Conservation (phyloP, 257 asterid genomes). For the Jacaranda mimosifolia region DNA sequence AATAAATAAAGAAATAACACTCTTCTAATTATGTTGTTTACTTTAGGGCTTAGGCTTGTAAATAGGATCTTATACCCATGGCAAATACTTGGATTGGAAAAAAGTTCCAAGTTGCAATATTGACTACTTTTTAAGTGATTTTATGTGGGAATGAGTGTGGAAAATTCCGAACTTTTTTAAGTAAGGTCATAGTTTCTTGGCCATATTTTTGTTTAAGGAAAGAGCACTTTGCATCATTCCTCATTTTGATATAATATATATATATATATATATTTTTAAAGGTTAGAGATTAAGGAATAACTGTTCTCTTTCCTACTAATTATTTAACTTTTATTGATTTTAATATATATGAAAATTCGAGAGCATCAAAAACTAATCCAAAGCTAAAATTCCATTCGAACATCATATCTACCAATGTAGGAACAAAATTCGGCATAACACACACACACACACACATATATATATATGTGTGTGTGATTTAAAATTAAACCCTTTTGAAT, state of each 20-base stretch:
- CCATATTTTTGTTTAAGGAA: conserved; percentile 28
- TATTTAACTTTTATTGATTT: neutral
- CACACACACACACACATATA: too few species aligned
- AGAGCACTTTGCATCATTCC: conserved; percentile 24
- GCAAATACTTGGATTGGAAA: neutral
- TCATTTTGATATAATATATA: neutral
- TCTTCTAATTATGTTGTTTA: neutral
- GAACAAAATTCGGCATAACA: too few species aligned
- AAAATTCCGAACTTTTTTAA: neutral
- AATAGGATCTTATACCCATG: neutral
- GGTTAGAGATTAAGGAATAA: conserved; percentile 16
- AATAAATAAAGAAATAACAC: neutral
- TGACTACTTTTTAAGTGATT: conserved; percentile 3
- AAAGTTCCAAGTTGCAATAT: neutral
- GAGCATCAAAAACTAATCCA: too few species aligned
- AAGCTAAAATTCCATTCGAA: too few species aligned
- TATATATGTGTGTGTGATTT: too few species aligned
- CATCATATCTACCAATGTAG: neutral
- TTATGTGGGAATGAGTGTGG: conserved; percentile 5
- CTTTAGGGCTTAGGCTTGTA: conserved; percentile 1
- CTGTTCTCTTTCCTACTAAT: neutral
- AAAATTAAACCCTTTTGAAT: too few species aligned
- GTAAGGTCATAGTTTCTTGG: conserved; percentile 7
- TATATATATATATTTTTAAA: neutral
- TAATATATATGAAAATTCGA: neutral